These are phyloP conservation scores for Musa troglodytarum DNA, from an alignment of 176 grass and related monocot genomes.

Conservation along the genomic window DNA sequence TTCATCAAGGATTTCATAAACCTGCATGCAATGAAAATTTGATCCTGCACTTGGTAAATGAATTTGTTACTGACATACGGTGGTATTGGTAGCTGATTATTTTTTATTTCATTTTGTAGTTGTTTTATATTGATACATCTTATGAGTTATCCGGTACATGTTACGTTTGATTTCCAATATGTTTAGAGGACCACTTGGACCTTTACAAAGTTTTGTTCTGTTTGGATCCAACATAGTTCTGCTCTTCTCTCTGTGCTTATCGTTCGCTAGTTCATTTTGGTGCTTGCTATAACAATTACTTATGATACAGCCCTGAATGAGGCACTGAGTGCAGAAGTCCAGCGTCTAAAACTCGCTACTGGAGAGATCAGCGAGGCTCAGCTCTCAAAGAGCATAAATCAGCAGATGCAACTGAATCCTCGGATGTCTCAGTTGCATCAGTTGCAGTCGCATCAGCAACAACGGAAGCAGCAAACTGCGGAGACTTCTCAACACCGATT, in stretches of 20 bases:
- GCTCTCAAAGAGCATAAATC: conserved; percentile 40
- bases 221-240: not conserved
- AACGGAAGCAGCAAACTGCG: conserved; percentile 25
- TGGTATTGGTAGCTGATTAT: not conserved
- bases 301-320: conserved; percentile 63
- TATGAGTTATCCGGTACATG: no score
- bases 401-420: conserved; percentile 68
- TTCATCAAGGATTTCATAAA: no score
- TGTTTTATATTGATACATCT: no score
- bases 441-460: conserved; percentile 70
- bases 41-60: no score
- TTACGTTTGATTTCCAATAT: no score
- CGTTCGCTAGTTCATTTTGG: not conserved
- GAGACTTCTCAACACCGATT: not conserved
- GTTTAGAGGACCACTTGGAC: not conserved
- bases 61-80: no score
- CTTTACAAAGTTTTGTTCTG: not conserved
- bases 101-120: not conserved
- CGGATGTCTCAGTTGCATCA: conserved; percentile 79
- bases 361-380: conserved; percentile 57
- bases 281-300: not conserved
- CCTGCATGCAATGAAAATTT: no score
- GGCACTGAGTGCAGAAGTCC: conserved; percentile 65
- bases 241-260: not conserved
- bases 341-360: conserved; percentile 62